Evolutionary conservation across 345 rosid genomes (phyloP), one percentile per base, ranked within the genome.

Genomic region (Bruguiera gymnorhiza): DNA sequence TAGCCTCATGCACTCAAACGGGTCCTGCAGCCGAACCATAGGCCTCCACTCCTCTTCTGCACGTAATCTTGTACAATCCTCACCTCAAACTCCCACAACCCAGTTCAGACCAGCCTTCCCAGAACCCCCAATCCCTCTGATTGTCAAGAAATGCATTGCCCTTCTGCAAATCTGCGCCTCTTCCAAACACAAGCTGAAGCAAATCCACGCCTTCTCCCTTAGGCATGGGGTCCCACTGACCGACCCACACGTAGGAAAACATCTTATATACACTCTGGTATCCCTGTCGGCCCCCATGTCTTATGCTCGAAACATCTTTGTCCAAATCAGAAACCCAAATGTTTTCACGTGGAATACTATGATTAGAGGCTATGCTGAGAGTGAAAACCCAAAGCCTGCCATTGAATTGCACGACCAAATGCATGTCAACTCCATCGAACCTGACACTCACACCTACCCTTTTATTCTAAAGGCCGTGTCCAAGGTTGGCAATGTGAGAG

Each of bases 401-500:
- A 69, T 83, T 56, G 75, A 82, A 43, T 80, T 93, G 62, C 87
- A 83, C 69, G 71, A 68, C 51, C 75, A 60, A 43, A 82, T 93
- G 95, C 71, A 65, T 36, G 74, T 53, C 32, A 80, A 77, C 46
- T 73, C 69, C 15, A 70, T 85, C 9, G 66, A 84, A 62, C 91
- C 98, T 3, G 97, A 93, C 66, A 88, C 90, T 7, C 89, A 93
- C 66, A 93, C 98, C 1, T 93, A 83, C 67, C 98, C 98, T 66
- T 93, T 89, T 71, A 83, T 91, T 75, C 78, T 93, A 6, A 93
- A 93, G 65, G 90, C 92, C 6, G 77, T 88, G 50, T 75, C 94
- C 52, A 91, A 86, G 80, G 30, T 78, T 65, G 84, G 79, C 43
- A 79, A 83, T 63, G 70, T 79, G 67, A 76, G 71, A 63, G 71